Percentiles rank a stretch among this genome's conserved stretches.
Evolutionary conservation across 371 early-diverging fungal genomes (phyloP).

Genomic region (Mortierella sp.): DNA sequence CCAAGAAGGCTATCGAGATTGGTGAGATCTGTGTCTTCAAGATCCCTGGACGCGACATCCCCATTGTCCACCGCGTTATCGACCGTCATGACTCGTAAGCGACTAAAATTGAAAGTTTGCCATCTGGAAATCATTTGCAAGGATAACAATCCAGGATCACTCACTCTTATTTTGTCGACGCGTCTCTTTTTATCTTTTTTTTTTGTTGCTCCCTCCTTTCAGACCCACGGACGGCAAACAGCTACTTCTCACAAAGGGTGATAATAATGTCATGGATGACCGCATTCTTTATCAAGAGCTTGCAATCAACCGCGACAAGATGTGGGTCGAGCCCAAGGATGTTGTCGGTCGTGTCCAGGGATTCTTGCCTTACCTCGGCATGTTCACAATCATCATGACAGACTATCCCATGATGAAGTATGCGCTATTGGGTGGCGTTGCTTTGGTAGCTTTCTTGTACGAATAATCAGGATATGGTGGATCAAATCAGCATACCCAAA

Average conservation of each 20-base stretch:
- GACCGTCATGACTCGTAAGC: slow-evolving; percentile 85
- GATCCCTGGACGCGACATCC: slow-evolving; percentile 90
- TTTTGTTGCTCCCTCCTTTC: background rate
- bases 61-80: slow-evolving; percentile 98
- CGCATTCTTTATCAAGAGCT: slow-evolving; percentile 82
- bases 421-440: slow-evolving; percentile 81
- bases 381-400: slow-evolving; percentile 96
- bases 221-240: slow-evolving; percentile 76
- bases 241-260: slow-evolving; percentile 97
- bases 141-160: too few species aligned
- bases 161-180: background rate
- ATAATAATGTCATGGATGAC: slow-evolving; percentile 96
- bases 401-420: slow-evolving; percentile 93
- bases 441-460: slow-evolving; percentile 70
- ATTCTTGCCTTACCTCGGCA: slow-evolving; percentile 94
- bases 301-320: slow-evolving; percentile 73
- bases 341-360: slow-evolving; percentile 92
- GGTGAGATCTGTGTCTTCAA: slow-evolving; percentile 99
- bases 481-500: background rate
- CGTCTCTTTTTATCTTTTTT: background rate
- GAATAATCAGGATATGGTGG: slow-evolving; percentile 22
- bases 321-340: slow-evolving; percentile 91
- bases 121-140: too few species aligned
- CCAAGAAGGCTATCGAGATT: slow-evolving; percentile 75
- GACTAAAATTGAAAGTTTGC: too few species aligned